Evolutionary conservation across 352 stramenopile genomes (phyloP).

Genomic region (Globisporangium irregulare): DNA sequence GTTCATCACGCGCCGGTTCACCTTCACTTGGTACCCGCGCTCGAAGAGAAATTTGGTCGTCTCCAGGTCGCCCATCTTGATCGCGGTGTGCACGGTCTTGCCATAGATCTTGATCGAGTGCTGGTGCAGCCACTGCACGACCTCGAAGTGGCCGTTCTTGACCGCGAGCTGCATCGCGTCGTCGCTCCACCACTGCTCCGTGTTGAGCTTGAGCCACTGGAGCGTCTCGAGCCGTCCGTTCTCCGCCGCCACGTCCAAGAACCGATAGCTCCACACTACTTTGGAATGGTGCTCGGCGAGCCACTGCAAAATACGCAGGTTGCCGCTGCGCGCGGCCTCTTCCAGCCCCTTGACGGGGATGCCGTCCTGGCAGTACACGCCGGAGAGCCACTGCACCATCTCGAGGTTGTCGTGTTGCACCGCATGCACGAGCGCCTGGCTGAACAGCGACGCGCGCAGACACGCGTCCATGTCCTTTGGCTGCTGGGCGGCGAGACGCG

Average conservation of each 20-base stretch:
- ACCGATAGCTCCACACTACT: constrained; percentile 16
- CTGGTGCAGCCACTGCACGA: constrained; percentile 18
- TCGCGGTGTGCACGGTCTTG: constrained; percentile 14
- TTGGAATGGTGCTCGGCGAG: constrained; percentile 11
- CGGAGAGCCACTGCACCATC: constrained; percentile 15
- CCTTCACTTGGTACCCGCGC: constrained; percentile 16
- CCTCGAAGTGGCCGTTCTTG: constrained; percentile 9
- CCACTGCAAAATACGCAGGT: constrained; percentile 10
- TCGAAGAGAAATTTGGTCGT: constrained; percentile 13
- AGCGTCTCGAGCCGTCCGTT: constrained; percentile 11
- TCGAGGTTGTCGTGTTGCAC: constrained; percentile 9
- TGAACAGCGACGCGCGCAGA: constrained; percentile 7
- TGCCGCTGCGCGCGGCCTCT: constrained; percentile 7
- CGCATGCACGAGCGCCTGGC: constrained; percentile 3
- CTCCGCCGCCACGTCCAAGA: constrained; percentile 7
- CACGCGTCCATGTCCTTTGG: constrained; percentile 2
- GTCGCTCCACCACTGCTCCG: constrained; percentile 16
- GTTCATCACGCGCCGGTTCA: constrained; percentile 17
- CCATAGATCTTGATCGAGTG: constrained; percentile 18
- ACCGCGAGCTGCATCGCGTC: constrained; percentile 16
- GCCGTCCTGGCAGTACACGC: constrained; percentile 2
- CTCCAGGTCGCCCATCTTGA: constrained; percentile 15
- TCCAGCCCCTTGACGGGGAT: constrained; percentile 10
- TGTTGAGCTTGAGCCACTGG: constrained; percentile 12
- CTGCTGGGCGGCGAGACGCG: constrained; percentile 3